Conservation (phyloP, 768 basidiomycete genomes). For the Sistotremastrum niveocremeum region DNA sequence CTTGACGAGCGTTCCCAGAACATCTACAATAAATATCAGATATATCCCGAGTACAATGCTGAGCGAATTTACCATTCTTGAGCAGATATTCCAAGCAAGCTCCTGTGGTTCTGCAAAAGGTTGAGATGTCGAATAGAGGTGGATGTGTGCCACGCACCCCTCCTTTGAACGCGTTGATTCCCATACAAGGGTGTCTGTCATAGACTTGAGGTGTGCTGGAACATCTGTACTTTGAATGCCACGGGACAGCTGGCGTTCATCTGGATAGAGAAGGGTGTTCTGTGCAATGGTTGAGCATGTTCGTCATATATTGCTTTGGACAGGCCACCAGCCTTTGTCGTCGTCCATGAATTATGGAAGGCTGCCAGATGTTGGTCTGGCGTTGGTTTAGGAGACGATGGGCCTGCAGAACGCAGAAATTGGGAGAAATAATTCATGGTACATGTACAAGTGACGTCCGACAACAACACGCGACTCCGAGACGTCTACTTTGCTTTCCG, state of each 20-base stretch:
- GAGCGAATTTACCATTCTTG: constrained; percentile 52
- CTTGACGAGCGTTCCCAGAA: constrained; percentile 71
- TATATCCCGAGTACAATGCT: background rate
- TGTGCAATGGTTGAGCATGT: constrained; percentile 15
- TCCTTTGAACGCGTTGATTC: constrained; percentile 79
- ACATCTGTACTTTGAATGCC: constrained; percentile 78
- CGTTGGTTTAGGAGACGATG: constrained; percentile 30
- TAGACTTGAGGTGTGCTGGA: constrained; percentile 55
- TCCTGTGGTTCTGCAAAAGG: constrained; percentile 54
- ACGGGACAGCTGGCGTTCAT: constrained; percentile 73
- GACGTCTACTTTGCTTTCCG: too few species aligned
- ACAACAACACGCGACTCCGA: too few species aligned
- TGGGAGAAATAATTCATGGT: constrained; percentile 80
- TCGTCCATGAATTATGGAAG: constrained; percentile 64
- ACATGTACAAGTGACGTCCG: too few species aligned
- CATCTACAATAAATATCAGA: constrained; percentile 32
- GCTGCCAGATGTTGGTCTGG: constrained; percentile 53
- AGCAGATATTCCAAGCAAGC: constrained; percentile 84
- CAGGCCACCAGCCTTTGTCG: constrained; percentile 42
- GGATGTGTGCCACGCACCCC: constrained; percentile 43
- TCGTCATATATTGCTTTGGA: background rate
- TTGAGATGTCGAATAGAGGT: constrained; percentile 2
- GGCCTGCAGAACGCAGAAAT: constrained; percentile 43
- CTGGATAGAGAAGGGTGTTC: constrained; percentile 77
- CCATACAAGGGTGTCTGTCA: constrained; percentile 78